Conservation (phyloP, 192 early-diverging fungal species). For the Kappamyces sp. region DNA sequence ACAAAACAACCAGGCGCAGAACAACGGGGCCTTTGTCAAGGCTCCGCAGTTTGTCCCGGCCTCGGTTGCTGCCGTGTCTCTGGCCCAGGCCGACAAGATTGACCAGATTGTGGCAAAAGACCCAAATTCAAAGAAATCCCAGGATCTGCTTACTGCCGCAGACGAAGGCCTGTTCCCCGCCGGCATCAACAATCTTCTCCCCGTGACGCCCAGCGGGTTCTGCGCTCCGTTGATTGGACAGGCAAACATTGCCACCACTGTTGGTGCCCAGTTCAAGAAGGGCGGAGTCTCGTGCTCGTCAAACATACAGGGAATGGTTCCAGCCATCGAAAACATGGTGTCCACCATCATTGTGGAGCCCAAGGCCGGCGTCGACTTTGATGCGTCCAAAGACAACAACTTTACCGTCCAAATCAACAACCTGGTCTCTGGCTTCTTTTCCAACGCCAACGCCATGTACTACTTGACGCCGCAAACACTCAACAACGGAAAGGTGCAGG, state of each 20-base stretch:
- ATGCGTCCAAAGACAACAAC: conserved; percentile 23
- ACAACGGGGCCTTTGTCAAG: too few species aligned
- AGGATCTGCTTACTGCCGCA: neutral
- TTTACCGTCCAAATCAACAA: conserved; percentile 27
- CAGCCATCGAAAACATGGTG: conserved; percentile 26
- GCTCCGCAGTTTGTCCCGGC: too few species aligned
- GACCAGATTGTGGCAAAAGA: too few species aligned
- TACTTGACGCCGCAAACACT: conserved; percentile 38
- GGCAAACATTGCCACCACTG: neutral
- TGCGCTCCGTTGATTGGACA: neutral
- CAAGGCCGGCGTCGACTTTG: conserved; percentile 22
- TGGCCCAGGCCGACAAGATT: too few species aligned
- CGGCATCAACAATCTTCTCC: neutral
- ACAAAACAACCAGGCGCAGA: too few species aligned
- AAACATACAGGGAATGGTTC: conserved; percentile 14
- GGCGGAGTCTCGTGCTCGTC: conserved; percentile 15
- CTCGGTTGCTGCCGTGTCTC: too few species aligned
- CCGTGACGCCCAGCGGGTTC: neutral
- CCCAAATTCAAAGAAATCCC: too few species aligned
- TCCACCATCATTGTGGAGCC: conserved; percentile 30
- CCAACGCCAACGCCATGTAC: conserved; percentile 32
- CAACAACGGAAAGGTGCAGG: conserved; percentile 33
- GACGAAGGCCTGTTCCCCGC: conserved; percentile 1
- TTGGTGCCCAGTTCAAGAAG: conserved; percentile 17
- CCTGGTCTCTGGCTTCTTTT: conserved; percentile 41